Base-by-base conservation (phyloP, 2,329 filamentous ascomycete species). In the Pyrenophora tritici-repentis region DNA sequence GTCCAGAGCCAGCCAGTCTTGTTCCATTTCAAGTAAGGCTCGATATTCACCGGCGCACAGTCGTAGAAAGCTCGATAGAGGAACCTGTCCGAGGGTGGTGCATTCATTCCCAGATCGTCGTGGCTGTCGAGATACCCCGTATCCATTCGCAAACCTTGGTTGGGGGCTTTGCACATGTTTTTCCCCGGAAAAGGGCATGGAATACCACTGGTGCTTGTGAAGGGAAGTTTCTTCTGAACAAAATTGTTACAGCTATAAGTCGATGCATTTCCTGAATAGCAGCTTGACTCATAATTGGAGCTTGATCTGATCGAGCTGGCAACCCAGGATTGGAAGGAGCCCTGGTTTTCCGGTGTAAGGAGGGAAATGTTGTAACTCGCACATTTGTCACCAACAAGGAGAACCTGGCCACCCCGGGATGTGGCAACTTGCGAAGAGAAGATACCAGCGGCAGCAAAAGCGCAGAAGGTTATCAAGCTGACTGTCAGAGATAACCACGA, bases 391-490 rank as follows among this genome's bases (percentile, higher is more conserved):
- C 61, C 59, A 10, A 46, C 50, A 2, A 75, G 56, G 0, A 75
- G 56, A 1, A 72, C 68, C 38, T 73, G 61, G 20, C 71, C 64
- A 2, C 70, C 72, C 2, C 64, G 63, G n/a, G 62, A 51, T 14
- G 69, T 69, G 4, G 72, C 67, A 38, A 75, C 61, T 9, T 66
- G 64, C 0, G 71, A 71, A 8, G 72, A 73, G 45, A 73, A 71
- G 5, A 75, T 59, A 32, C 70, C 67, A 1, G 68, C 59, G 33
- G 62, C 42, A 24, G 50, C 53, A 35, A 64, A 63, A 9, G 55
- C 57, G 6, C 49, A 47, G 7, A 60, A 59, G 4, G 57, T 47
- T 12, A 53, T 9, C 9, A 64, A 38, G 18, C 44, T 47, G 6
- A 37, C 17, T 6, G 41, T 13, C 10, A 48, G 16, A 4, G 10